Conservation (phyloP, 306 rosid genomes). For the Dalbergia oliveri region DNA sequence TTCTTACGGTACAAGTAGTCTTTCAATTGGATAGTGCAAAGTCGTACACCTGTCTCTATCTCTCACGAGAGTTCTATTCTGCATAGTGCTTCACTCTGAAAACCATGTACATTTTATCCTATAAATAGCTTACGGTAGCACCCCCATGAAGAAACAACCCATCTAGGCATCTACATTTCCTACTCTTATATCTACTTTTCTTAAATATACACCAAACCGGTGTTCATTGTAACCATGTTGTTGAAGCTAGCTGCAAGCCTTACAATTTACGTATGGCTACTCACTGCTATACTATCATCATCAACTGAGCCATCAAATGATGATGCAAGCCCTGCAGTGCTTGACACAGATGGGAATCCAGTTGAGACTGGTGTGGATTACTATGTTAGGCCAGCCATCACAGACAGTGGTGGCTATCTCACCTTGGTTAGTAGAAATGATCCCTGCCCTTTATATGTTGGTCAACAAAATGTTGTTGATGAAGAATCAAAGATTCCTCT, state of each 20-base stretch:
- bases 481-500: conserved; percentile 19
- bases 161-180: neutral
- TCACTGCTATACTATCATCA: conserved; percentile 45
- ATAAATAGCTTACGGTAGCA: conserved; percentile 22
- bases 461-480: conserved; percentile 53
- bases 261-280: conserved; percentile 28
- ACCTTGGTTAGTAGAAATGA: conserved; percentile 49
- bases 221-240: neutral
- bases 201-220: neutral
- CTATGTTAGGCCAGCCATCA: conserved; percentile 70
- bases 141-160: neutral
- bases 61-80: neutral
- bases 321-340: conserved; percentile 39
- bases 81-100: neutral
- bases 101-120: neutral
- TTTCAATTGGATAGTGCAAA: neutral
- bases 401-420: conserved; percentile 63
- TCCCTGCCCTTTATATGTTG: conserved; percentile 58
- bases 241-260: neutral
- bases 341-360: conserved; percentile 60
- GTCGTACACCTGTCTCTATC: neutral
- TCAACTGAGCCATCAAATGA: conserved; percentile 9
- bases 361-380: conserved; percentile 53
- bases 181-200: neutral
- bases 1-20: neutral